These are phyloP conservation scores for Trichoderma koningiopsis DNA, from an alignment of 2,329 filamentous ascomycete genomes.

Conservation along the genomic window DNA sequence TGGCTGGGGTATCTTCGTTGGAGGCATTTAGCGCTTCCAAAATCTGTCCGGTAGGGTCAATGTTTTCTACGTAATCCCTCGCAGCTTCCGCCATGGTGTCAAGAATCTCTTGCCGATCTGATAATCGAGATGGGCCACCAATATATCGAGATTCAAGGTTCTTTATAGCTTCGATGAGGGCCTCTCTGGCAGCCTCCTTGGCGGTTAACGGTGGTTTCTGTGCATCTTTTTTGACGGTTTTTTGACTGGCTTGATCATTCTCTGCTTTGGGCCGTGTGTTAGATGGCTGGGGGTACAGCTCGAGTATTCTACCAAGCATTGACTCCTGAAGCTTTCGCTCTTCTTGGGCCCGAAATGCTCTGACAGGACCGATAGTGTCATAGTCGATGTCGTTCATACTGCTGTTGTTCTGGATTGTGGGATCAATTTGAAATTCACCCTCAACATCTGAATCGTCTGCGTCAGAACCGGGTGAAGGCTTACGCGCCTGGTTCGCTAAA, in stretches of 20 bases:
- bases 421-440: conserved; percentile 55
- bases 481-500: conserved; percentile 48
- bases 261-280: conserved; percentile 39
- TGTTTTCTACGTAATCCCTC: conserved; percentile 51
- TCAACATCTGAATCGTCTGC: conserved; percentile 56
- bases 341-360: conserved; percentile 52
- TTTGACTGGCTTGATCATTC: conserved; percentile 26
- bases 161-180: conserved; percentile 41
- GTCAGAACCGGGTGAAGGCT: conserved; percentile 43
- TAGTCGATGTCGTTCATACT: conserved; percentile 29
- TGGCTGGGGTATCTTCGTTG: not conserved
- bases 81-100: conserved; percentile 55
- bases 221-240: conserved; percentile 31
- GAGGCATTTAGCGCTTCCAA: not conserved
- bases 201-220: conserved; percentile 32
- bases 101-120: conserved; percentile 49
- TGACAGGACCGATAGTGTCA: conserved; percentile 48
- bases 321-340: conserved; percentile 58
- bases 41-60: conserved; percentile 32
- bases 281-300: conserved; percentile 46
- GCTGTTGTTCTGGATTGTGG: conserved; percentile 36
- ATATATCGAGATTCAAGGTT: no score
- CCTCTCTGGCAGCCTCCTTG: conserved; percentile 36
- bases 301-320: conserved; percentile 56
- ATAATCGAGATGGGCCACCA: conserved; percentile 39